These are phyloP conservation scores for Hortiboletus campestris DNA, from an alignment of 768 basidiomycete species.

Conservation along the genomic window DNA sequence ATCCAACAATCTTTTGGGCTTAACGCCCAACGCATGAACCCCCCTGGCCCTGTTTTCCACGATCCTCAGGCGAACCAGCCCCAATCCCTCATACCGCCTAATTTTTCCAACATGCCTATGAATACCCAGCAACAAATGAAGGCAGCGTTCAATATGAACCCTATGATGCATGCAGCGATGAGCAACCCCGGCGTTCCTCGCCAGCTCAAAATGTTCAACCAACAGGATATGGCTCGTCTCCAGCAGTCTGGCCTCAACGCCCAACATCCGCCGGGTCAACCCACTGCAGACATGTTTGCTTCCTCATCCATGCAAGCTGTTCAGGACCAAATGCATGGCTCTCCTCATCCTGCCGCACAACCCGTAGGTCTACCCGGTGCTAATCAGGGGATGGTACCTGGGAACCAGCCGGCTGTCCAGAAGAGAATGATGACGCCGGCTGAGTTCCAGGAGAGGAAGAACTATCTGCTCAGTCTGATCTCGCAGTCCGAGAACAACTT, in stretches of 20 bases:
- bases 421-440: slow-evolving; percentile 16
- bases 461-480: slow-evolving; percentile 8
- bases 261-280: slow-evolving; percentile 40
- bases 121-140: slow-evolving; percentile 37
- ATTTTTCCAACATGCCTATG: slow-evolving; percentile 40
- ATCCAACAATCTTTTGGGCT: slow-evolving; percentile 45
- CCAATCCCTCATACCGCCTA: slow-evolving; percentile 34
- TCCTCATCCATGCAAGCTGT: slow-evolving; percentile 41
- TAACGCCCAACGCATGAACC: slow-evolving; percentile 36
- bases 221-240: slow-evolving; percentile 38
- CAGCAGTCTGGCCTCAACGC: slow-evolving; percentile 31
- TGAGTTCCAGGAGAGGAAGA: slow-evolving; percentile 27
- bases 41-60: slow-evolving; percentile 37
- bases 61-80: slow-evolving; percentile 31
- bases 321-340: slow-evolving; percentile 47
- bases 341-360: slow-evolving; percentile 40
- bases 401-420: slow-evolving; percentile 22
- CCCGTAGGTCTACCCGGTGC: slow-evolving; percentile 17
- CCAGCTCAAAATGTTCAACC: slow-evolving; percentile 46
- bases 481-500: slow-evolving; percentile 16
- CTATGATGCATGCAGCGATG: slow-evolving; percentile 39
- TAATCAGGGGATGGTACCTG: slow-evolving; percentile 25
- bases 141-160: slow-evolving; percentile 28
- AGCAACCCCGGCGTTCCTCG: slow-evolving; percentile 27
- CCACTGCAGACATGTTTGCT: slow-evolving; percentile 46